These are phyloP conservation scores for Schwanniomyces occidentalis DNA, from an alignment of 805 yeast species.

Conservation along the genomic window DNA sequence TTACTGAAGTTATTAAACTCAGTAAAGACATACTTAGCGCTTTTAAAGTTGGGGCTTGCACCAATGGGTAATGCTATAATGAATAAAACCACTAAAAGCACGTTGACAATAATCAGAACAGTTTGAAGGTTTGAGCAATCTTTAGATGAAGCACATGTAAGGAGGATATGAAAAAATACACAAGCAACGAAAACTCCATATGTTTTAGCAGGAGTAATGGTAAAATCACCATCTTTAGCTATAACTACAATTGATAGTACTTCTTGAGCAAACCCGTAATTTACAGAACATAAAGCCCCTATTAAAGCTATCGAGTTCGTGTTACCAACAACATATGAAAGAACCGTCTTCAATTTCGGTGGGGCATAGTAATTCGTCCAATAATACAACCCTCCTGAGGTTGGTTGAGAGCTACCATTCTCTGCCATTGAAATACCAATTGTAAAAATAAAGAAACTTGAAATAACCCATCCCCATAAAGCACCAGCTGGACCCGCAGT, in stretches of 20 bases:
- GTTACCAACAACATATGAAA: conserved; percentile 28
- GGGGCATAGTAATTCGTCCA: conserved; percentile 38
- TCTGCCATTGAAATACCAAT: conserved; percentile 31
- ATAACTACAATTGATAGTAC: conserved; percentile 27
- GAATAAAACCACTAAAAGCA: conserved; percentile 21
- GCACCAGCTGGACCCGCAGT: conserved; percentile 32
- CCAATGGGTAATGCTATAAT: conserved; percentile 33
- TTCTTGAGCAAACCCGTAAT: conserved; percentile 32
- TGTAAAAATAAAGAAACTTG: conserved; percentile 24
- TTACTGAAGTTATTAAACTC: conserved; percentile 48
- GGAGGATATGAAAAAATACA: conserved; percentile 20
- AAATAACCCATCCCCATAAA: conserved; percentile 32
- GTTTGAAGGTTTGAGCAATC: conserved; percentile 27
- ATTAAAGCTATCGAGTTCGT: conserved; percentile 30
- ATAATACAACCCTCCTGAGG: conserved; percentile 35
- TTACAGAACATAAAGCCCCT: conserved; percentile 31
- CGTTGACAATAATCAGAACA: conserved; percentile 23
- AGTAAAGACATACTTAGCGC: conserved; percentile 56
- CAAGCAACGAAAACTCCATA: conserved; percentile 35
- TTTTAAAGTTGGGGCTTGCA: conserved; percentile 36
- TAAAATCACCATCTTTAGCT: conserved; percentile 29
- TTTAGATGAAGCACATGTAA: conserved; percentile 25
- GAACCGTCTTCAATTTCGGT: conserved; percentile 18
- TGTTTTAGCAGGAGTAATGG: conserved; percentile 23
- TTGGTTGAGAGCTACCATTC: conserved; percentile 26